These are phyloP conservation scores for Amanita rubescens DNA, from an alignment of 768 basidiomycete species.

Conservation along the genomic window DNA sequence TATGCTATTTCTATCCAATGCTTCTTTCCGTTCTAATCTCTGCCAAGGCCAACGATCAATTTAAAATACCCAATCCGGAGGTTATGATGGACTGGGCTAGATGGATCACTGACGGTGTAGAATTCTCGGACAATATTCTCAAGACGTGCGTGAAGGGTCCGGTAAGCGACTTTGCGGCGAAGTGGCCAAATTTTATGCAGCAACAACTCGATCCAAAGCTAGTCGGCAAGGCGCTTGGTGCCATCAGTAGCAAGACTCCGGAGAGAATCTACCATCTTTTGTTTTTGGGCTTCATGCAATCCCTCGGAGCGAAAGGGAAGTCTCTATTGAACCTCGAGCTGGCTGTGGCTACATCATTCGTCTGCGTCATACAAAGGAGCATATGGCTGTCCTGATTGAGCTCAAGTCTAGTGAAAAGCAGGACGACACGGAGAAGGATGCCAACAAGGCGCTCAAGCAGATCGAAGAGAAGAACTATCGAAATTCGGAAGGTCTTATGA, in stretches of 20 bases:
- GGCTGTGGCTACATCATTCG: slow-evolving; percentile 8
- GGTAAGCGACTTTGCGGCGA: slow-evolving; percentile 5
- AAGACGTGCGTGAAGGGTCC: slow-evolving; percentile 9
- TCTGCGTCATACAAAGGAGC: slow-evolving; percentile 8
- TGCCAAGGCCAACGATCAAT: slow-evolving; percentile 6
- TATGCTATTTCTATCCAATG: slow-evolving; percentile 9
- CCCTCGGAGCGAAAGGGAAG: slow-evolving; percentile 3
- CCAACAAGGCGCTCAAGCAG: slow-evolving; percentile 10
- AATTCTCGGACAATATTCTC: slow-evolving; percentile 7
- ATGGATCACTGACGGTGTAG: slow-evolving; percentile 9
- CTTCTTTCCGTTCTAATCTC: slow-evolving; percentile 9
- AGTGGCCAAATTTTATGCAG: slow-evolving; percentile 12
- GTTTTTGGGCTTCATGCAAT: slow-evolving; percentile 6
- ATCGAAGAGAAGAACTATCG: slow-evolving; percentile 10
- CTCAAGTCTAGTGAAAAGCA: slow-evolving; percentile 10
- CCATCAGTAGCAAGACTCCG: slow-evolving; percentile 9
- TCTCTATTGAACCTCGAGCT: slow-evolving; percentile 9
- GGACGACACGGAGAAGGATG: slow-evolving; percentile 10
- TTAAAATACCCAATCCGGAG: slow-evolving; percentile 11
- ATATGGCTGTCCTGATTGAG: slow-evolving; percentile 10
- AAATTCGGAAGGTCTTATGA: slow-evolving; percentile 8
- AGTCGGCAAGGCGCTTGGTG: slow-evolving; percentile 9
- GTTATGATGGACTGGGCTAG: slow-evolving; percentile 10
- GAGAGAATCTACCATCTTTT: slow-evolving; percentile 9
- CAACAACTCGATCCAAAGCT: slow-evolving; percentile 8